Conservation (phyloP, 768 basidiomycete genomes). For the Rhizopogon vesiculosus region DNA sequence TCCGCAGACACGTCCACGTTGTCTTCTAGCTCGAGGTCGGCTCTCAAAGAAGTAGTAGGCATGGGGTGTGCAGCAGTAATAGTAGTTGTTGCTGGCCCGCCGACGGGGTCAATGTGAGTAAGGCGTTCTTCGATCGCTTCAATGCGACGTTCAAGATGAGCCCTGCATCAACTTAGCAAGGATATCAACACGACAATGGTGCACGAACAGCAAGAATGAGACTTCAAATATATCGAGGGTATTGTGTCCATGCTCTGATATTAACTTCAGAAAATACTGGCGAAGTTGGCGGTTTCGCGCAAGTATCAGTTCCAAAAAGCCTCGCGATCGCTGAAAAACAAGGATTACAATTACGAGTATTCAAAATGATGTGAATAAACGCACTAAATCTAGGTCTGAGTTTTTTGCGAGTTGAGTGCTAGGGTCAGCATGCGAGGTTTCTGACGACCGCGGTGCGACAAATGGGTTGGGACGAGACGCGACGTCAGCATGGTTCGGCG, state of each 20-base stretch:
- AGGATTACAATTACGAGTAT: not conserved
- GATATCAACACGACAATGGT: conserved; percentile 6
- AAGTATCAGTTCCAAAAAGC: not conserved
- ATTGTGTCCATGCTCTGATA: not conserved
- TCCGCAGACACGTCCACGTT: conserved; percentile 12
- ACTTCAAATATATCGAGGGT: not conserved
- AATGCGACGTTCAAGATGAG: conserved; percentile 33
- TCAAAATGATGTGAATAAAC: not conserved
- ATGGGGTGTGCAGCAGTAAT: not conserved
- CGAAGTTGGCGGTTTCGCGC: not conserved
- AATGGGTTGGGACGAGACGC: conserved; percentile 11
- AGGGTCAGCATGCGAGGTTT: not conserved
- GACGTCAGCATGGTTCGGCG: conserved; percentile 1
- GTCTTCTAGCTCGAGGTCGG: not conserved
- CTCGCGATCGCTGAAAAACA: not conserved
- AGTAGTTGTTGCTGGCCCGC: not conserved
- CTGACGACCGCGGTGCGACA: not conserved
- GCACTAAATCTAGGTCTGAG: not conserved
- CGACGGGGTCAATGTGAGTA: conserved; percentile 5
- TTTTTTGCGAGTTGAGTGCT: not conserved
- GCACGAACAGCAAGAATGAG: not conserved
- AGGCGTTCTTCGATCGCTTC: conserved; percentile 33
- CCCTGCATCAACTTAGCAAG: conserved; percentile 24
- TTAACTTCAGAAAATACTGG: not conserved
- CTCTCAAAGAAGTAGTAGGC: not conserved